Percentiles rank a stretch among this genome's conserved stretches.
Evolutionary conservation across 2,329 filamentous ascomycete genomes (phyloP).

Genomic region (Colletotrichum tabaci): DNA sequence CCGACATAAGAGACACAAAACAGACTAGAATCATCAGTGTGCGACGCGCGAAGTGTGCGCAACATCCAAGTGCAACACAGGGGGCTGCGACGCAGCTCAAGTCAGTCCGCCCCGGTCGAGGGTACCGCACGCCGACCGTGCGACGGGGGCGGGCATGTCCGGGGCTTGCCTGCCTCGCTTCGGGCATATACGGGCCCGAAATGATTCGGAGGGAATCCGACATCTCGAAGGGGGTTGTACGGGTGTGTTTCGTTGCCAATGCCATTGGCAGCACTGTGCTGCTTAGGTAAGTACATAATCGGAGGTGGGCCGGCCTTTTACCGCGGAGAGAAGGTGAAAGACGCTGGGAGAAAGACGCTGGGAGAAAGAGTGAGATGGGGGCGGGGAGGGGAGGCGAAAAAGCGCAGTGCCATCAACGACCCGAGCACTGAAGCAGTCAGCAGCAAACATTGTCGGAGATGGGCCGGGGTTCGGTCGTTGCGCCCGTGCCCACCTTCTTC

Average conservation of each 20-base stretch:
- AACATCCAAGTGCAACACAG: slow-evolving; percentile 5
- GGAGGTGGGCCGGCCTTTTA: not conserved
- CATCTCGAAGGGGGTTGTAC: not conserved
- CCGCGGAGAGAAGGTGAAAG: slow-evolving; percentile 5
- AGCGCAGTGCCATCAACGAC: not conserved
- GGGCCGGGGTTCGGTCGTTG: slow-evolving; percentile 31
- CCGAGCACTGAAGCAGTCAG: too few species aligned
- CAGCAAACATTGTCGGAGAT: slow-evolving; percentile 44
- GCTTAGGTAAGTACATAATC: too few species aligned
- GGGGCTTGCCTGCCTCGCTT: slow-evolving; percentile 28
- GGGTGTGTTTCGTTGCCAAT: not conserved
- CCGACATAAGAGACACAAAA: not conserved
- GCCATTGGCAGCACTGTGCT: not conserved
- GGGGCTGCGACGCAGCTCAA: slow-evolving; percentile 3
- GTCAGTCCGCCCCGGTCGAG: not conserved
- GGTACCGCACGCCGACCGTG: slow-evolving; percentile 30
- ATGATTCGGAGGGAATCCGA: slow-evolving; percentile 32
- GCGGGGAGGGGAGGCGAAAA: slow-evolving; percentile 5
- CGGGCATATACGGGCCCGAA: slow-evolving; percentile 22
- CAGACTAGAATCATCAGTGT: not conserved
- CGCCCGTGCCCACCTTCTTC: slow-evolving; percentile 19
- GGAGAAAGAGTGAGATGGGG: not conserved
- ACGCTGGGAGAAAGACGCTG: slow-evolving; percentile 6
- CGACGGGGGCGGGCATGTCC: slow-evolving; percentile 1
- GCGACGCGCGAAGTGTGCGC: not conserved